These are phyloP conservation scores for Veloporphyrellus conicus DNA, from an alignment of 1,284 basidiomycete genomes.

Conservation along the genomic window DNA sequence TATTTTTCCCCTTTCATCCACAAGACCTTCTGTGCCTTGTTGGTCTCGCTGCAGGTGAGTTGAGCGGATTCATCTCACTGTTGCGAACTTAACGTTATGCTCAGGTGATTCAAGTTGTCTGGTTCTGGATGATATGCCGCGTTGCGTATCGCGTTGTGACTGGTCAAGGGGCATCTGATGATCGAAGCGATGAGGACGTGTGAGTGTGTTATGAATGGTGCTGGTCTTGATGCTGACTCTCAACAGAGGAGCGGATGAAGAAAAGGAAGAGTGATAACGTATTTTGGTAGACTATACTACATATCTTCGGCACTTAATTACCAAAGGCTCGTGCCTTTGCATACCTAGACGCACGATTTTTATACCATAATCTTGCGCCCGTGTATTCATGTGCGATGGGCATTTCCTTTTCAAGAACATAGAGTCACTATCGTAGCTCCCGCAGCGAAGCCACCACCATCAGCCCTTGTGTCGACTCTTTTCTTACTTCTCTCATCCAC, in stretches of 20 bases:
- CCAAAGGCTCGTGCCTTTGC: slow-evolving; percentile 19
- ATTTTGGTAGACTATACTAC: slow-evolving; percentile 28
- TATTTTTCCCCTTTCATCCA: slow-evolving; percentile 52
- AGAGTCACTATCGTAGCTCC: slow-evolving; percentile 11
- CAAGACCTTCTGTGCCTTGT: slow-evolving; percentile 50
- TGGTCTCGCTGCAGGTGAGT: slow-evolving; percentile 61
- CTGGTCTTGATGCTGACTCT: slow-evolving; percentile 9
- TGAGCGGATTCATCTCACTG: slow-evolving; percentile 7
- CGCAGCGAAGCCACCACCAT: slow-evolving; percentile 4
- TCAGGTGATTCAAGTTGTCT: slow-evolving; percentile 71
- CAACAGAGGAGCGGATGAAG: slow-evolving; percentile 8
- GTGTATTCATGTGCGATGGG: slow-evolving; percentile 12
- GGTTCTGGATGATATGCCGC: slow-evolving; percentile 83
- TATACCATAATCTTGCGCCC: slow-evolving; percentile 27
- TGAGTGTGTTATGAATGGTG: slow-evolving; percentile 30
- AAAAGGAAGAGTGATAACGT: slow-evolving; percentile 27
- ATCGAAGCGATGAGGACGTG: slow-evolving; percentile 72
- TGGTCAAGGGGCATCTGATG: slow-evolving; percentile 79
- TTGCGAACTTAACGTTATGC: slow-evolving; percentile 11
- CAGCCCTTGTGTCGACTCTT: slow-evolving; percentile 1
- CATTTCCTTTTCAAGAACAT: slow-evolving; percentile 22
- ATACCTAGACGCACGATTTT: slow-evolving; percentile 23
- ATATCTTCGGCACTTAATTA: slow-evolving; percentile 23
- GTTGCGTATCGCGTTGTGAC: slow-evolving; percentile 78
- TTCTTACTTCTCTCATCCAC: slow-evolving; percentile 8